Base-by-base conservation (phyloP, 116 monocot genomes). In the Iris pallida region DNA sequence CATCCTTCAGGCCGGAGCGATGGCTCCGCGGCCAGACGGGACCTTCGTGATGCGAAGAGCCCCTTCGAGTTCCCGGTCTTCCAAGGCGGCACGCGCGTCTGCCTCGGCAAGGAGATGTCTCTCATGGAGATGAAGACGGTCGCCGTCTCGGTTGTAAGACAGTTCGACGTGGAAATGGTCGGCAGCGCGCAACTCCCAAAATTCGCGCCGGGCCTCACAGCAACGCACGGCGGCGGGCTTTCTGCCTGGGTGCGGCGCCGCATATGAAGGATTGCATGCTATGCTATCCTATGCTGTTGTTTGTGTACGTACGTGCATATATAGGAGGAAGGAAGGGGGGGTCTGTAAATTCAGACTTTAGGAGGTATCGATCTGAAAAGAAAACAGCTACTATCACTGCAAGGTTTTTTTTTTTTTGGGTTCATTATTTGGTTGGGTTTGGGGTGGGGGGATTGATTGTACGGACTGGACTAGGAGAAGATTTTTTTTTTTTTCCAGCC, bases 91-190 rank as follows among this genome's bases (percentile, higher is more conserved):
- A 67, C 18, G 0, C 63, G 89, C 4, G 69, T 85, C 17, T 89
- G 89, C 62, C 60, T 89, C 16, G 89, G 89, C 53, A 85, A 89
- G 66, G 82, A 89, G 75, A 71, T 89, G 85, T 76, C 89, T 3
- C 1, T 89, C 13, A 78, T 82, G 79, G 80, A 89, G 73, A 82
- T 85, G 79, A 89, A 85, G 69, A 59, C 74, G 7, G 89, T 85
- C 0, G 51, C 82, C 20, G 77, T 75, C 0, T 54, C 82, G 49
- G 20, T 92, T 14, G 49, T 92, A 14, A 16, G 55, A 4, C 56
- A 41, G 4, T 92, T 86, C 71, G 68, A 83, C 61, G 41, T 92
- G 45, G 66, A 83, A 4, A 30, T 30, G 30, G 40, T 82, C 6
- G 44, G 43, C 40, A 20, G 19, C 15, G 11, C 16, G 2, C 5